These are phyloP conservation scores for Escallonia rubra DNA, from an alignment of 129 eudicot species.

Conservation along the genomic window DNA sequence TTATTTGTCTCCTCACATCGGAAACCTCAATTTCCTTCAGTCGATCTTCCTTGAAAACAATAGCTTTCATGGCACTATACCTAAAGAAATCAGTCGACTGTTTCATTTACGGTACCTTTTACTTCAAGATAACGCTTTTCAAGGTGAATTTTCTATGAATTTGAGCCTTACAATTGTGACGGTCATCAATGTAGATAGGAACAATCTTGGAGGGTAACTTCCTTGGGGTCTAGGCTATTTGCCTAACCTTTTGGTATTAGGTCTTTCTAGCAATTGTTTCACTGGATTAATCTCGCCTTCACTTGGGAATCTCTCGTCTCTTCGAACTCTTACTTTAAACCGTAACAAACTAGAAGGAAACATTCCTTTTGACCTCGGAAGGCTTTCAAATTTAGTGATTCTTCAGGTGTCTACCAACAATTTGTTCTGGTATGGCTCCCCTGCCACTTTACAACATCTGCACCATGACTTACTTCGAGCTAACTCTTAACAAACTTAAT, in stretches of 20 bases:
- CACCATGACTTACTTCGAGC: background rate
- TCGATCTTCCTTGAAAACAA: conserved; percentile 3
- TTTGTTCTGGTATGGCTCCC: conserved; percentile 25
- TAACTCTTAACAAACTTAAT: background rate
- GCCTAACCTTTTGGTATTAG: conserved; percentile 10
- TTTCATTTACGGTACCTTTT: background rate
- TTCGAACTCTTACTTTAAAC: conserved; percentile 3
- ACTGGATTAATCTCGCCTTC: conserved; percentile 27
- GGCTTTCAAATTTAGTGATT: conserved; percentile 1
- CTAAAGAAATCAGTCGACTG: conserved; percentile 14
- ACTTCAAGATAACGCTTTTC: conserved; percentile 21
- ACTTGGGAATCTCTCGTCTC: conserved; percentile 17
- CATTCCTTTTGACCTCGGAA: conserved; percentile 18
- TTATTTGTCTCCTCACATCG: conserved; percentile 9
- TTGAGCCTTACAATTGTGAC: conserved; percentile 17
- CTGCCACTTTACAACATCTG: background rate
- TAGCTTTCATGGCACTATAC: conserved; percentile 3
- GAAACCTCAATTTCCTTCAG: conserved; percentile 15
- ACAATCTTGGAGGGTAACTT: conserved; percentile 18
- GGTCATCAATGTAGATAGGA: conserved; percentile 15
- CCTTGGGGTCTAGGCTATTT: conserved; percentile 19
- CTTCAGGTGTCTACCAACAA: conserved; percentile 3
- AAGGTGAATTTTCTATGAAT: conserved; percentile 20
- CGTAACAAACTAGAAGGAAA: conserved; percentile 21
- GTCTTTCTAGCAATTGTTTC: conserved; percentile 11